phyloP scores from a whole-genome alignment of 78 protist species.

The Polysphondylium violaceum region DNA sequence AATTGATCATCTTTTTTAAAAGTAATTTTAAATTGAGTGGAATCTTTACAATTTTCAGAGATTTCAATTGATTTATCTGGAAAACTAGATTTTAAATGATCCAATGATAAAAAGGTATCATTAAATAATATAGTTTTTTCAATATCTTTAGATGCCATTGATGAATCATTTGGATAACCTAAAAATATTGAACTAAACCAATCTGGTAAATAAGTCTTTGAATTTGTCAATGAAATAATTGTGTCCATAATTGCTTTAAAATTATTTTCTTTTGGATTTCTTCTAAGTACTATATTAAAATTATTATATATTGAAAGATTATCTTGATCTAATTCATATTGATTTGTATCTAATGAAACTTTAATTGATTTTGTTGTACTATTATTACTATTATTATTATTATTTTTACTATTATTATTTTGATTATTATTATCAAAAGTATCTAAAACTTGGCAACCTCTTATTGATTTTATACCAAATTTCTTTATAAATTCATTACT shows the following conservation, averaged over 20 bases:
- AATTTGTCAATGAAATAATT: constrained; percentile 85
- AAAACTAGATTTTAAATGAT: constrained; percentile 74
- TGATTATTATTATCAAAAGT: constrained; percentile 1
- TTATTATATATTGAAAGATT: constrained; percentile 28
- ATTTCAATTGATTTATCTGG: not conserved
- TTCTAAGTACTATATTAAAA: constrained; percentile 92
- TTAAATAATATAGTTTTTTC: constrained; percentile 77
- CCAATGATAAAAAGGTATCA: constrained; percentile 90
- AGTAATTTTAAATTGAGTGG: constrained; percentile 19
- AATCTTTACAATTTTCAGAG: not conserved
- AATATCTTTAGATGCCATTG: not conserved
- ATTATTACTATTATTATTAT: not conserved
- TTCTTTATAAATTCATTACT: constrained; percentile 1
- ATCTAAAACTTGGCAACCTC: constrained; percentile 85
- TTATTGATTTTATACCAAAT: constrained; percentile 68
- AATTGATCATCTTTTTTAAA: not conserved
- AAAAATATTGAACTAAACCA: constrained; percentile 94
- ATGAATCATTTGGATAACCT: constrained; percentile 85
- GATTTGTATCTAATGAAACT: constrained; percentile 86
- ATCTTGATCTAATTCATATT: constrained; percentile 79
- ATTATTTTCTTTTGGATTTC: constrained; percentile 92
- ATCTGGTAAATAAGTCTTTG: constrained; percentile 87
- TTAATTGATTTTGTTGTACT: constrained; percentile 59
- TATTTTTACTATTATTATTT: not conserved
- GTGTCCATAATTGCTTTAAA: constrained; percentile 93